Evolutionary conservation across 2,329 filamentous ascomycete genomes (phyloP).

Genomic region (Microdochium trichocladiopsis): DNA sequence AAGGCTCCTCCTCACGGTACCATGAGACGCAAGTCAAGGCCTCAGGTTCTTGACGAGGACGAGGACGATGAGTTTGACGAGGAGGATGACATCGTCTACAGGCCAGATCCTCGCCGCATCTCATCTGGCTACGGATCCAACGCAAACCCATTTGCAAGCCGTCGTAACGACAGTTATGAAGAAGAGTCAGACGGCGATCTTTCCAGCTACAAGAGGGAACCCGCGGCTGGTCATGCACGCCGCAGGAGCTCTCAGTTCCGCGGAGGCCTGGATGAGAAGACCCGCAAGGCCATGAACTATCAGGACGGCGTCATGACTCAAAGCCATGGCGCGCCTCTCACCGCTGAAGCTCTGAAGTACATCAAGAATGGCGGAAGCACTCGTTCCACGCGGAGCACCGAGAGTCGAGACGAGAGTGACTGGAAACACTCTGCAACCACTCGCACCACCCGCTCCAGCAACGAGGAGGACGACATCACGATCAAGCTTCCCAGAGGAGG

Average conservation of each 20-base stretch:
- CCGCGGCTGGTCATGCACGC: slow-evolving; percentile 20
- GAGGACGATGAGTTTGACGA: background rate
- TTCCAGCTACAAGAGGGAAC: slow-evolving; percentile 4
- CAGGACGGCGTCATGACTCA: slow-evolving; percentile 37
- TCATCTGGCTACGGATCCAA: background rate
- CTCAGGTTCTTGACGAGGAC: background rate
- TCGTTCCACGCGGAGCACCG: slow-evolving; percentile 50
- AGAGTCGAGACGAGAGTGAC: slow-evolving; percentile 57
- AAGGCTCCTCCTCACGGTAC: slow-evolving; percentile 16
- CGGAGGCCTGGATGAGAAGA: slow-evolving; percentile 34
- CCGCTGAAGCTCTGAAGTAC: slow-evolving; percentile 46
- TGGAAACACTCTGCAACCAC: slow-evolving; percentile 56
- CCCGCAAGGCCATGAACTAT: slow-evolving; percentile 38
- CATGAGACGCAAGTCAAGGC: slow-evolving; percentile 14
- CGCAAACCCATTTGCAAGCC: background rate
- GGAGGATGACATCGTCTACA: background rate
- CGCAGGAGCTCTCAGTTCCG: slow-evolving; percentile 24
- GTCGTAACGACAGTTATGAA: background rate
- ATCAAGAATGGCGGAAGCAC: slow-evolving; percentile 43
- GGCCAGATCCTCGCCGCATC: background rate
- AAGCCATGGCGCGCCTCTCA: slow-evolving; percentile 41
- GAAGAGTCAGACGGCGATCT: slow-evolving; percentile 7
- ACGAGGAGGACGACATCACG: slow-evolving; percentile 49
- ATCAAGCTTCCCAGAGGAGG: slow-evolving; percentile 52
- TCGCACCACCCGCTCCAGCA: slow-evolving; percentile 49